Evolutionary conservation across 2,329 filamentous ascomycete species (phyloP).

Genomic region (Biscogniauxia marginata): DNA sequence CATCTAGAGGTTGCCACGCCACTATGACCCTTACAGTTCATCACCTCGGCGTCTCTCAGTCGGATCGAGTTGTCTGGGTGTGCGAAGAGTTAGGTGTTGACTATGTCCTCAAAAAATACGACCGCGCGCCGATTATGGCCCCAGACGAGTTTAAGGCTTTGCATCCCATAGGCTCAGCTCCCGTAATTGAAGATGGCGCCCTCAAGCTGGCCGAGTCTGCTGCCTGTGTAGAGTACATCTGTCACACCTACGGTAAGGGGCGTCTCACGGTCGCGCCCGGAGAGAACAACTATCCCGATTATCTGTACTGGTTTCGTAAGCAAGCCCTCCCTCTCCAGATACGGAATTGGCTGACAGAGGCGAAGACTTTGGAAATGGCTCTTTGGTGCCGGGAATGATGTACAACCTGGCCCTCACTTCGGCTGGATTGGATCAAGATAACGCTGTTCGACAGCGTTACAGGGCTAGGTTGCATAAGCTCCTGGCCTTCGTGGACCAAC

Average conservation of each 20-base stretch:
- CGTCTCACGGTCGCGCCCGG: slow-evolving; percentile 44
- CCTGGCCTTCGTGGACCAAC: slow-evolving; percentile 47
- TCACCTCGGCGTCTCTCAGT: slow-evolving; percentile 58
- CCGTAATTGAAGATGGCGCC: slow-evolving; percentile 56
- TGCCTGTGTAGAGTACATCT: slow-evolving; percentile 63
- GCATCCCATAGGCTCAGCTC: slow-evolving; percentile 54
- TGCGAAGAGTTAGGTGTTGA: slow-evolving; percentile 61
- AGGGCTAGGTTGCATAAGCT: slow-evolving; percentile 35
- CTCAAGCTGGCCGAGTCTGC: slow-evolving; percentile 58
- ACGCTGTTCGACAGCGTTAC: slow-evolving; percentile 30
- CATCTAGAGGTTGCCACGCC: neutral
- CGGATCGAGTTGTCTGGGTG: slow-evolving; percentile 63
- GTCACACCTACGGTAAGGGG: slow-evolving; percentile 50
- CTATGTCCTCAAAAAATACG: slow-evolving; percentile 40
- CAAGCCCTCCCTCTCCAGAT: neutral
- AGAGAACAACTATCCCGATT: slow-evolving; percentile 54
- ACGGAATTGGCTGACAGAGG: slow-evolving; percentile 2
- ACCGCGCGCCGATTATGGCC: slow-evolving; percentile 34
- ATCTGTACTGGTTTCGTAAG: slow-evolving; percentile 60
- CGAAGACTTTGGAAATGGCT: slow-evolving; percentile 50
- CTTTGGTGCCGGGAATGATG: slow-evolving; percentile 39
- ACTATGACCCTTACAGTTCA: slow-evolving; percentile 38
- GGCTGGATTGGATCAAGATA: slow-evolving; percentile 31
- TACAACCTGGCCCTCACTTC: slow-evolving; percentile 37
- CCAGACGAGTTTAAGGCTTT: slow-evolving; percentile 41